Conservation (phyloP, 176 grass and related monocot genomes). For the Themeda triandra region DNA sequence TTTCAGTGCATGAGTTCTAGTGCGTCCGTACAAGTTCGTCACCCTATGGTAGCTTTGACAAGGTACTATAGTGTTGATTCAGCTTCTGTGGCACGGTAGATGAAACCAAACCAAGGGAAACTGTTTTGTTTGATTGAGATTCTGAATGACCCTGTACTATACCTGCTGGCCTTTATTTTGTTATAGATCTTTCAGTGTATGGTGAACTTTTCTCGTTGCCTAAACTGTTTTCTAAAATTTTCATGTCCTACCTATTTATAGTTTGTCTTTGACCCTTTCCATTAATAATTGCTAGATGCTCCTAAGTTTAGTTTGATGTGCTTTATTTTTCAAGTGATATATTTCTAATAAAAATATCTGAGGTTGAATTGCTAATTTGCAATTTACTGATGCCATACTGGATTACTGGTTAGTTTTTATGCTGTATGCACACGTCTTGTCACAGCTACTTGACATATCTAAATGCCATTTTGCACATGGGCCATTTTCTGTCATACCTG, state of each 20-base stretch:
- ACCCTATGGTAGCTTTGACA: neutral
- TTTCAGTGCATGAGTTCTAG: neutral
- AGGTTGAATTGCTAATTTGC: conserved; percentile 42
- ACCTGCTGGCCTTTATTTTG: neutral
- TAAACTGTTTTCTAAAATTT: neutral
- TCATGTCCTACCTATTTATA: neutral
- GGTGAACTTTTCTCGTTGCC: neutral
- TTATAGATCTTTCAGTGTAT: neutral
- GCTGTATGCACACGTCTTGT: neutral
- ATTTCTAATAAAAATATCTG: neutral
- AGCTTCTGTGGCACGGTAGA: neutral
- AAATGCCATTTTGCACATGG: conserved; percentile 59
- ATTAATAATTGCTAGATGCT: neutral
- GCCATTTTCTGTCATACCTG: conserved; percentile 52
- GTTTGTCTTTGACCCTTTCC: neutral
- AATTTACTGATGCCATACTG: conserved; percentile 37
- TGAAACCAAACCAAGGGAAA: neutral
- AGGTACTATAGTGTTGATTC: neutral
- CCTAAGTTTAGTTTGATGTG: neutral
- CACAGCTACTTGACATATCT: conserved; percentile 1
- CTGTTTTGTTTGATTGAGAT: neutral
- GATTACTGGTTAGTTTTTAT: conserved; percentile 27
- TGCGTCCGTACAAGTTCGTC: neutral
- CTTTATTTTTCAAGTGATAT: neutral
- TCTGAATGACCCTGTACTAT: conserved; percentile 5